Evolutionary conservation across 164 flowering plant species (phyloP).

Genomic region (Vitis rotundifolia): DNA sequence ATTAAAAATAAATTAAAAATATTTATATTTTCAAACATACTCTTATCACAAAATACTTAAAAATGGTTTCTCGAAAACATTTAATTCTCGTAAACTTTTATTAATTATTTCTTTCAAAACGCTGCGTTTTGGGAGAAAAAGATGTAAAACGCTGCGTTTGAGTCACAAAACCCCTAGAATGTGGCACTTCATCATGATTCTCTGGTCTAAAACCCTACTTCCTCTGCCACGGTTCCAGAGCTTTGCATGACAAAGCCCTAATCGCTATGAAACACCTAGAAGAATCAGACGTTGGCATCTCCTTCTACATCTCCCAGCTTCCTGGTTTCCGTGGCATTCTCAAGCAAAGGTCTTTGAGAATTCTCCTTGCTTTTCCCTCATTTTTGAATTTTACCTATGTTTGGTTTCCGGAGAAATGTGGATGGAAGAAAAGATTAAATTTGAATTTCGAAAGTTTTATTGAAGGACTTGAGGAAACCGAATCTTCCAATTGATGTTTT

Average conservation of each 20-base stretch:
- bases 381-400: not conserved
- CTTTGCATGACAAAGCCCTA: slow-evolving; percentile 17
- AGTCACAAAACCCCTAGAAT: not conserved
- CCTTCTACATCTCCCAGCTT: slow-evolving; percentile 67
- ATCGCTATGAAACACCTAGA: slow-evolving; percentile 35
- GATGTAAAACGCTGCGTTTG: not conserved
- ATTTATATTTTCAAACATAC: too few relatives aligned
- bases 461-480: too few relatives aligned
- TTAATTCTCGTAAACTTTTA: too few relatives aligned
- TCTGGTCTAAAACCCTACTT: slow-evolving; percentile 34
- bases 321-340: slow-evolving; percentile 91
- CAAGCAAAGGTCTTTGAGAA: slow-evolving; percentile 65
- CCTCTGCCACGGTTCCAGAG: not conserved
- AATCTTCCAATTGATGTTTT: too few relatives aligned
- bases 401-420: not conserved
- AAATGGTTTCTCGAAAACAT: too few relatives aligned
- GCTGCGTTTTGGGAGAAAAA: slow-evolving; percentile 1
- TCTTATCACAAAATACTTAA: too few relatives aligned
- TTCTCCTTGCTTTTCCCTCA: not conserved
- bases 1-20: too few relatives aligned
- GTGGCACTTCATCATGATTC: slow-evolving; percentile 4
- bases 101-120: not conserved
- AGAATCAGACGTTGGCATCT: slow-evolving; percentile 84
- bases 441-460: too few relatives aligned
- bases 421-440: too few relatives aligned